These are phyloP conservation scores for Ceratocystis ficicola DNA, from an alignment of 2,329 filamentous ascomycete genomes.

Conservation along the genomic window DNA sequence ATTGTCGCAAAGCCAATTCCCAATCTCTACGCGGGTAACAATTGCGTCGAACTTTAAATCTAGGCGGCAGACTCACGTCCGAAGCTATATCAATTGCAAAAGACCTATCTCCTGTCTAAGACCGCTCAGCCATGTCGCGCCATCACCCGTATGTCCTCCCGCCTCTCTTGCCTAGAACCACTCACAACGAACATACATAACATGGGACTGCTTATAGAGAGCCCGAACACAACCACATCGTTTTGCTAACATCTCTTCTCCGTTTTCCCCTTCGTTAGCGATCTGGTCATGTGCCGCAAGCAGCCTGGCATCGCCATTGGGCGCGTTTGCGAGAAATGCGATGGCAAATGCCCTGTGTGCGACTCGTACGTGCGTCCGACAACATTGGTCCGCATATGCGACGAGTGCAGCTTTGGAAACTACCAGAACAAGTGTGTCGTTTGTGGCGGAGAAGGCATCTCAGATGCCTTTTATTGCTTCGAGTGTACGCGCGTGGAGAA, in stretches of 20 bases:
- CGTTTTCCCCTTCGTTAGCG: slow-evolving; percentile 37
- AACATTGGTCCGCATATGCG: slow-evolving; percentile 93
- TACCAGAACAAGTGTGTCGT: slow-evolving; percentile 99
- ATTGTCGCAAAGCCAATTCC: background rate
- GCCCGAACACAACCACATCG: too few relatives aligned
- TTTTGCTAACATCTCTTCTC: slow-evolving; percentile 5
- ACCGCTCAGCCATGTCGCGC: slow-evolving; percentile 57
- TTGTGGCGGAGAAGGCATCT: slow-evolving; percentile 95
- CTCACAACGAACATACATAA: background rate
- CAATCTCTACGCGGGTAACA: background rate
- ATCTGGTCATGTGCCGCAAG: slow-evolving; percentile 99
- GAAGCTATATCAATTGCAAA: background rate
- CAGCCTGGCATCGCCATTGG: slow-evolving; percentile 95
- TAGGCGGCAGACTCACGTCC: background rate
- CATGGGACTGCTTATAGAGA: background rate
- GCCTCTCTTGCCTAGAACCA: background rate
- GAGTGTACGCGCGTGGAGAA: slow-evolving; percentile 96
- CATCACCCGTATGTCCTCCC: slow-evolving; percentile 65
- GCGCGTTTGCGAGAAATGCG: slow-evolving; percentile 98
- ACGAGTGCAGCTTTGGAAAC: slow-evolving; percentile 98
- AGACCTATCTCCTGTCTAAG: background rate
- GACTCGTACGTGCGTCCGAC: slow-evolving; percentile 97
- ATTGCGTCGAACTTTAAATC: background rate
- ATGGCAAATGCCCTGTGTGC: slow-evolving; percentile 98
- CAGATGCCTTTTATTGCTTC: slow-evolving; percentile 98